phyloP scores from a whole-genome alignment of 139 green algal species.

The Tetradesmus lagerheimii region DNA sequence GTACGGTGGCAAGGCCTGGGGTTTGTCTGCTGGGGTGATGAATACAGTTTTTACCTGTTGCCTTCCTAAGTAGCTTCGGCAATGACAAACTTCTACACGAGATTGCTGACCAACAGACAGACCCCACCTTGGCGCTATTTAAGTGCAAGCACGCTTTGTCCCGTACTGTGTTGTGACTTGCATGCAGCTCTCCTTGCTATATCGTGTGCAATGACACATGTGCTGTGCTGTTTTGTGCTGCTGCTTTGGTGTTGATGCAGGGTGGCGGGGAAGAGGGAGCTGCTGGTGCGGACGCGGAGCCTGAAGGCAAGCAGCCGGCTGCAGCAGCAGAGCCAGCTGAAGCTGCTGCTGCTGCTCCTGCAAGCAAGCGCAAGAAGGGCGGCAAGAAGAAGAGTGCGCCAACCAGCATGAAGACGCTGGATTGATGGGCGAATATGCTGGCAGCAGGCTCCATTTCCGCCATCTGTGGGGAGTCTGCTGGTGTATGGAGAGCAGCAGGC shows the following conservation, averaged over 20 bases:
- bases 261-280: neutral
- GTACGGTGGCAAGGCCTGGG: neutral
- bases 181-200: neutral
- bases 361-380: constrained; percentile 17
- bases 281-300: neutral
- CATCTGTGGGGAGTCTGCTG: neutral
- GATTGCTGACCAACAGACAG: constrained; percentile 52
- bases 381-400: constrained; percentile 12
- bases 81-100: constrained; percentile 54
- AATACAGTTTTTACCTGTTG: constrained; percentile 54
- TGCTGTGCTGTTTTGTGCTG: neutral
- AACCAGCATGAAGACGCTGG: constrained; percentile 28
- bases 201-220: neutral
- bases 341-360: constrained; percentile 4
- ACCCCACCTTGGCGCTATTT: neutral
- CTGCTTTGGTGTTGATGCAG: neutral
- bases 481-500: too few relatives aligned
- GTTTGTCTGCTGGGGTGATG: constrained; percentile 39
- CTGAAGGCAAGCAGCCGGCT: neutral
- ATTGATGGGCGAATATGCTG: neutral
- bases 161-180: neutral
- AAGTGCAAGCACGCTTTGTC: neutral
- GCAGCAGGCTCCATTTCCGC: neutral
- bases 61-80: constrained; percentile 50
- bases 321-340: neutral